Evolutionary conservation across 495 filamentous ascomycete species (phyloP).

Genomic region (Hypoxylon subgilvum): DNA sequence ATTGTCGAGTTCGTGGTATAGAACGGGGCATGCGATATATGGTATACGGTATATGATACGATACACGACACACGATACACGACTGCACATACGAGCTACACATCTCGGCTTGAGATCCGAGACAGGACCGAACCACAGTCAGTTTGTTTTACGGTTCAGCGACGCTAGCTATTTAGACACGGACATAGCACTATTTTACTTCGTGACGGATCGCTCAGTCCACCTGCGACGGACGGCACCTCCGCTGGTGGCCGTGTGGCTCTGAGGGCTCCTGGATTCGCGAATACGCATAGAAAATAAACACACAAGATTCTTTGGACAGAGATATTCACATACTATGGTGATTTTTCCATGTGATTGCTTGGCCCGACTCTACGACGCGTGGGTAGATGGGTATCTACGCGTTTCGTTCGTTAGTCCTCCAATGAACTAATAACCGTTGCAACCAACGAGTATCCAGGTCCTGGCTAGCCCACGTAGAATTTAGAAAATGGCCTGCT

Average conservation of each 20-base stretch:
- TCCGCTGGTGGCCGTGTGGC: background rate
- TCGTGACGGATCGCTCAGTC: background rate
- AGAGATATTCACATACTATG: background rate
- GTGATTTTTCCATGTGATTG: no score
- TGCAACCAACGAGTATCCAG: no score
- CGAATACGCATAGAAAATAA: slow-evolving; percentile 21
- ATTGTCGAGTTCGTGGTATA: no score
- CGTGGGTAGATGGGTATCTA: no score
- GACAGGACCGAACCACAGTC: background rate
- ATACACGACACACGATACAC: slow-evolving; percentile 8
- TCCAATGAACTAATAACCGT: no score
- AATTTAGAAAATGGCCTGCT: no score
- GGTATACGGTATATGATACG: no score
- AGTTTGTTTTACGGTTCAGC: slow-evolving; percentile 14
- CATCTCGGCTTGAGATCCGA: slow-evolving; percentile 1
- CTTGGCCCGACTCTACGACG: no score
- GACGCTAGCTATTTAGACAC: slow-evolving; percentile 7
- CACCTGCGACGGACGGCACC: background rate
- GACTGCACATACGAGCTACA: slow-evolving; percentile 14
- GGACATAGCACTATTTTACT: slow-evolving; percentile 8
- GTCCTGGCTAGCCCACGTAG: no score
- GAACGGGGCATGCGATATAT: no score
- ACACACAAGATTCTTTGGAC: slow-evolving; percentile 12
- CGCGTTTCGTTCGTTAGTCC: no score
- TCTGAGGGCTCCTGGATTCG: slow-evolving; percentile 2